Base-by-base conservation (phyloP, 2,329 filamentous ascomycete genomes). In the Phaeosphaeriaceae sp. region DNA sequence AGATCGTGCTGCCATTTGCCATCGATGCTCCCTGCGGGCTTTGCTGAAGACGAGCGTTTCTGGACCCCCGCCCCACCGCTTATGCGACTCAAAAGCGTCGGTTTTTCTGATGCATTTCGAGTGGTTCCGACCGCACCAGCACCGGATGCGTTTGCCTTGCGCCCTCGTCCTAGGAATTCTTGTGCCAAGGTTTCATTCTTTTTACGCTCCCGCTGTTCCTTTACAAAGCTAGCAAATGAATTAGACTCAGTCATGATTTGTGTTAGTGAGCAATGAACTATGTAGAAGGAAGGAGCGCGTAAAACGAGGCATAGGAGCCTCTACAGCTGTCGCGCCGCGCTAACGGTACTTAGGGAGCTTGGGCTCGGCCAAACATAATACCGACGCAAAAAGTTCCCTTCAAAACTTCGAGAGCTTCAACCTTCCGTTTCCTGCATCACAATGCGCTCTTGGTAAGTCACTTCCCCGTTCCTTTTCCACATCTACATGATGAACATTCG, bases 1-100 rank as follows among this genome's bases (percentile, higher is more conserved):
- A 89, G 79, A 60, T 90, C 87, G 68, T 89, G 87, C 8, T 84
- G 86, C 87, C 87, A 90, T 72, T 87, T 85, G 57, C 81, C 80
- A 60, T 88, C 80, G 68, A 88, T 81, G 68, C 85, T 83, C 54
- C 82, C 81, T 12, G 76, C 55, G 23, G 78, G 75, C 23, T 66
- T 70, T 56, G 76, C 74, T 46, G 71, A 67, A 26, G 67, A 66
- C 12, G 76, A 75, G 43, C 75, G 75, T 83, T 92, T 92, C 64
- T 83, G 85, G 41, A 92, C 80, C 32, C 89, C 88, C 6, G 62
- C 62, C 4, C 57, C 51, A 82, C 91, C 91, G 64, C 88, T 88
- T 50, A 88, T 85, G 70, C 88, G 83, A 73, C 86, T 89, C 46
- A 88, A 84, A 42, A 92, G 81, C 11, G 60, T 61, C 3, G 84